phyloP scores from a whole-genome alignment of 2,329 filamentous ascomycete genomes.

The Trichoderma lentiforme region DNA sequence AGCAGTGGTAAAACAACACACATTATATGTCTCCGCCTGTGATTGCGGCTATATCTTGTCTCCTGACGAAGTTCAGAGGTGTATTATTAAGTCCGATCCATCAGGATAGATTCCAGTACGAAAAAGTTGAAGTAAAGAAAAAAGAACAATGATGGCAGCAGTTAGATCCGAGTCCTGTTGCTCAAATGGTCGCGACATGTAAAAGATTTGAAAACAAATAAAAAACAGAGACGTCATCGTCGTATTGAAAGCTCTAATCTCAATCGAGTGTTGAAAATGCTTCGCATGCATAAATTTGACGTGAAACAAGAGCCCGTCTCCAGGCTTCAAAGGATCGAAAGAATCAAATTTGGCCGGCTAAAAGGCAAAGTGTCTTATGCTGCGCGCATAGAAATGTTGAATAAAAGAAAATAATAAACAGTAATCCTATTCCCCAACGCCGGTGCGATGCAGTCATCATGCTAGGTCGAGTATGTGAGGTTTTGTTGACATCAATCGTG shows the following conservation, averaged over 20 bases:
- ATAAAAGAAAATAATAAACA: not conserved
- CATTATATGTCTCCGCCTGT: slow-evolving; percentile 10
- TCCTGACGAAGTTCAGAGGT: not conserved
- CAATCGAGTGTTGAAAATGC: not conserved
- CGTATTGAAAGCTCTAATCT: slow-evolving; percentile 4
- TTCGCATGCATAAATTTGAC: not conserved
- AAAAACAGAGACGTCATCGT: not conserved
- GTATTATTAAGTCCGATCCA: slow-evolving; percentile 4
- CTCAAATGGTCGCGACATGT: not conserved
- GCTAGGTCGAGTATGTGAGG: slow-evolving; percentile 25
- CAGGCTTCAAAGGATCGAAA: slow-evolving; percentile 7
- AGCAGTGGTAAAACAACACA: slow-evolving; percentile 17
- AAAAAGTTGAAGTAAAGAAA: not conserved
- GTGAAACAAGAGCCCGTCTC: not conserved
- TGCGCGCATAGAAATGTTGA: not conserved
- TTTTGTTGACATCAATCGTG: slow-evolving; percentile 25
- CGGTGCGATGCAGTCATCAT: slow-evolving; percentile 34
- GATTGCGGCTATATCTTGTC: slow-evolving; percentile 6
- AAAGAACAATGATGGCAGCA: not conserved
- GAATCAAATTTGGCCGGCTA: slow-evolving; percentile 10
- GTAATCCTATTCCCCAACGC: slow-evolving; percentile 30
- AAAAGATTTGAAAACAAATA: not conserved
- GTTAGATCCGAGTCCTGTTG: not conserved
- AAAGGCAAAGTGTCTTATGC: slow-evolving; percentile 5
- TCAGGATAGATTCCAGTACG: not conserved